These are phyloP conservation scores for Aspergillus novoparasiticus DNA, from an alignment of 2,329 filamentous ascomycete genomes.

Conservation along the genomic window DNA sequence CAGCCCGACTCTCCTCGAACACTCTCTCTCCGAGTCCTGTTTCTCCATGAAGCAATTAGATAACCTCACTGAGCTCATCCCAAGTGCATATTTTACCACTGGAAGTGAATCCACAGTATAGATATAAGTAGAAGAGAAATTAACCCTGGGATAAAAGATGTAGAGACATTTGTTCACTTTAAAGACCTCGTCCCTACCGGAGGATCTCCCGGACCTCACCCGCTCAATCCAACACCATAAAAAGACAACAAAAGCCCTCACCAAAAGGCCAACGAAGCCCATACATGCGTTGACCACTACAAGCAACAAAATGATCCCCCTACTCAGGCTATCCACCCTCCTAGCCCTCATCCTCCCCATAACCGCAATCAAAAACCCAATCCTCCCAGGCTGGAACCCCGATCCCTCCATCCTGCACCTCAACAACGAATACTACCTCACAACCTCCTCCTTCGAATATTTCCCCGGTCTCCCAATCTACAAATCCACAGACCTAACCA, in stretches of 20 bases:
- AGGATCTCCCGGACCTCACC: background rate
- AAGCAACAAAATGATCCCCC: background rate
- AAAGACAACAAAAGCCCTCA: background rate
- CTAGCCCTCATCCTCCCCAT: background rate
- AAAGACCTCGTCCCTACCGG: background rate
- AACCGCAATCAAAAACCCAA: background rate
- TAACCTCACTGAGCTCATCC: too few relatives aligned
- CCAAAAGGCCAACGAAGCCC: background rate
- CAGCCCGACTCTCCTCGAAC: too few relatives aligned
- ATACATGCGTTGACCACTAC: background rate
- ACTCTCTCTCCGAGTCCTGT: too few relatives aligned
- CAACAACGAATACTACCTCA: constrained; percentile 7
- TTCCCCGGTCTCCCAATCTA: constrained; percentile 11
- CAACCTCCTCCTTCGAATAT: constrained; percentile 6
- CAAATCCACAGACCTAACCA: constrained; percentile 3
- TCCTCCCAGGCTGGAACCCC: constrained; percentile 7
- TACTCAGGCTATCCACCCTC: background rate
- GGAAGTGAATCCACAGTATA: background rate
- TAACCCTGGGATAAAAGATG: background rate
- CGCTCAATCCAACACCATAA: background rate
- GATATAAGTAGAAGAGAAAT: background rate
- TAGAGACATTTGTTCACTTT: background rate
- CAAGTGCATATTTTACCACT: too few relatives aligned
- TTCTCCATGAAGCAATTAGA: too few relatives aligned
- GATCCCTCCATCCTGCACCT: constrained; percentile 4